These are phyloP conservation scores for Clitocybe nebularis DNA, from an alignment of 1,284 basidiomycete genomes.

Conservation along the genomic window DNA sequence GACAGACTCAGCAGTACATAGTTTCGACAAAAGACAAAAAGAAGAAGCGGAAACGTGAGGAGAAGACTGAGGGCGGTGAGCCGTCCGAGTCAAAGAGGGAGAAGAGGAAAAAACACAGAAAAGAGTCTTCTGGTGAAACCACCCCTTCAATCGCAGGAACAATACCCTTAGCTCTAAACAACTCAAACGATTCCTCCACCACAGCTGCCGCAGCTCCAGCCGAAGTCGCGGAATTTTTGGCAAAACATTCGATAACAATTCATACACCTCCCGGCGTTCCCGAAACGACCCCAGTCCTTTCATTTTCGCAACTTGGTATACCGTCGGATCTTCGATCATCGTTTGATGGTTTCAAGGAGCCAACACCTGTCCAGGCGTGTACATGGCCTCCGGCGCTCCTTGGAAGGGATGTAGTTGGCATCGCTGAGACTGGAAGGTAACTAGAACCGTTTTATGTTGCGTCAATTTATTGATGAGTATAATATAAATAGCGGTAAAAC, in stretches of 20 bases:
- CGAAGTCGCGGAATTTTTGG: slow-evolving; percentile 63
- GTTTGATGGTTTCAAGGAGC: slow-evolving; percentile 74
- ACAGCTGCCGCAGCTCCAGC: slow-evolving; percentile 27
- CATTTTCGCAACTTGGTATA: slow-evolving; percentile 75
- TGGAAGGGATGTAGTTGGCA: slow-evolving; percentile 89
- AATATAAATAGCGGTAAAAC: slow-evolving; percentile 81
- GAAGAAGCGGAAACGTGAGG: slow-evolving; percentile 26
- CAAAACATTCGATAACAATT: slow-evolving; percentile 74
- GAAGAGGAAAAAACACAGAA: slow-evolving; percentile 18
- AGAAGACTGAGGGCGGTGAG: slow-evolving; percentile 4
- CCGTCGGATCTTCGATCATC: slow-evolving; percentile 59
- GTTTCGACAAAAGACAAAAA: slow-evolving; percentile 23
- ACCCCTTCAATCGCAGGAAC: slow-evolving; percentile 12
- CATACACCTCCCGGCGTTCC: slow-evolving; percentile 44
- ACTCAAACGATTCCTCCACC: slow-evolving; percentile 10
- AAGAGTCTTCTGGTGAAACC: slow-evolving; percentile 11
- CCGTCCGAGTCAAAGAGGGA: slow-evolving; percentile 15
- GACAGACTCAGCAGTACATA: neutral
- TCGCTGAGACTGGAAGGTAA: slow-evolving; percentile 93
- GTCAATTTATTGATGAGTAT: slow-evolving; percentile 4
- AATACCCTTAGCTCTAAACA: slow-evolving; percentile 18
- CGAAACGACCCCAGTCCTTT: slow-evolving; percentile 66
- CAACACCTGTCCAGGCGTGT: slow-evolving; percentile 95
- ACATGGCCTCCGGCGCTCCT: slow-evolving; percentile 89
- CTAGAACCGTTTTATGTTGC: slow-evolving; percentile 10